Percentiles rank a stretch among this genome's conserved stretches.
Evolutionary conservation across 2,329 filamentous ascomycete genomes (phyloP).

Genomic region (Penicillium sp.): DNA sequence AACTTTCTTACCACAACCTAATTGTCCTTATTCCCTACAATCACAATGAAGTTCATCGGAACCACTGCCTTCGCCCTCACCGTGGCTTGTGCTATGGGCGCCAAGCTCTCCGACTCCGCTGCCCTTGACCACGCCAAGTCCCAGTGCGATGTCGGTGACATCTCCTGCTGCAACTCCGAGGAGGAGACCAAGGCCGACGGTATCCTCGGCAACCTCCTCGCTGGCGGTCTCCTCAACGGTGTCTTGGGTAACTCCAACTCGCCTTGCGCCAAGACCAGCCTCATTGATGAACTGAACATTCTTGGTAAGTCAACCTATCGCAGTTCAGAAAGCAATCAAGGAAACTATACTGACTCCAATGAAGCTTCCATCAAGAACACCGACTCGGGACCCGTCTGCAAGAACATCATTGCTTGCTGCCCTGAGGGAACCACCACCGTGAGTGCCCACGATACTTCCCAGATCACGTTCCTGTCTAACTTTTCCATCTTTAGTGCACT

Average conservation of each 20-base stretch:
- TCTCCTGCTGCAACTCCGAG: conserved; percentile 2
- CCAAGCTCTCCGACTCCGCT: neutral
- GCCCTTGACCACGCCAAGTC: neutral
- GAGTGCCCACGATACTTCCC: neutral
- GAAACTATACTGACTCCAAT: neutral
- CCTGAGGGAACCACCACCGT: neutral
- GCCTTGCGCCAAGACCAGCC: conserved; percentile 1
- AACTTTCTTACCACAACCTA: neutral
- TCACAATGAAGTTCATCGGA: conserved; percentile 6
- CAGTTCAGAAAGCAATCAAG: neutral
- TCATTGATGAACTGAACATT: conserved; percentile 1
- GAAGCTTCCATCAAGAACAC: neutral
- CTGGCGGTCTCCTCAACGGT: conserved; percentile 2
- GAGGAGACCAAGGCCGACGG: neutral
- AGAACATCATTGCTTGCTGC: conserved; percentile 10
- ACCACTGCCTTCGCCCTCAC: neutral
- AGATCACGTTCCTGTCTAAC: neutral
- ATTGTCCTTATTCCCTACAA: neutral
- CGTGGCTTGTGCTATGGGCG: neutral
- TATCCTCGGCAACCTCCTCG: neutral
- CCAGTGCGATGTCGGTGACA: neutral
- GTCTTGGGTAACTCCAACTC: conserved; percentile 4
- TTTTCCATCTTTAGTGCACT: neutral
- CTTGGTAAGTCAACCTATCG: neutral
- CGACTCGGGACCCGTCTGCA: conserved; percentile 1